These are phyloP conservation scores for Fusarium sulawesiense DNA, from an alignment of 2,329 filamentous ascomycete species.

Conservation along the genomic window DNA sequence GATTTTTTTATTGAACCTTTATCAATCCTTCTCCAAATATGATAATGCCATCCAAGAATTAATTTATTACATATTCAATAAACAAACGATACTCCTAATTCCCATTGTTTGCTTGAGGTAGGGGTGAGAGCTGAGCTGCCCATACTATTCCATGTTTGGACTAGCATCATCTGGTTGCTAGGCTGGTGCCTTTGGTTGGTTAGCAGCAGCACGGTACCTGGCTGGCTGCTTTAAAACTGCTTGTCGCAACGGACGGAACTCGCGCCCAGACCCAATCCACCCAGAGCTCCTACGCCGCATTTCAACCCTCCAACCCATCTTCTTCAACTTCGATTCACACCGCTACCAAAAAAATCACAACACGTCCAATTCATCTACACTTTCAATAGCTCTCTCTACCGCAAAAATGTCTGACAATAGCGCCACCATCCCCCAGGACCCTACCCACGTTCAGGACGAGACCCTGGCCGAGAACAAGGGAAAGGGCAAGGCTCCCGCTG, in stretches of 20 bases:
- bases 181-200: slow-evolving; percentile 4
- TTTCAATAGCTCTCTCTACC: slow-evolving; percentile 1
- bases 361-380: slow-evolving; percentile 7
- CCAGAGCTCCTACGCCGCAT: slow-evolving; percentile 45
- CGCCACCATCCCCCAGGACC: slow-evolving; percentile 60
- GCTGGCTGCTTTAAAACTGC: slow-evolving; percentile 1
- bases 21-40: not conserved
- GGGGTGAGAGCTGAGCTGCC: not conserved
- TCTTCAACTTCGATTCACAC: slow-evolving; percentile 25
- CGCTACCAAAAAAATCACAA: slow-evolving; percentile 16
- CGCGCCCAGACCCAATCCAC: slow-evolving; percentile 25
- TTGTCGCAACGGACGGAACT: not conserved
- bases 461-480: slow-evolving; percentile 74
- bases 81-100: not conserved
- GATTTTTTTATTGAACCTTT: not conserved
- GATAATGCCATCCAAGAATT: not conserved
- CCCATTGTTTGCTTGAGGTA: not conserved
- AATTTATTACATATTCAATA: not conserved
- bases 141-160: not conserved
- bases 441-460: slow-evolving; percentile 53
- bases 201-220: not conserved
- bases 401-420: slow-evolving; percentile 63
- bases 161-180: not conserved
- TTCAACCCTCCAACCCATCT: slow-evolving; percentile 36
- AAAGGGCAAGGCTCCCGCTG: slow-evolving; percentile 81